Percentiles rank a stretch among this genome's conserved stretches.
These are phyloP conservation scores for Allium fistulosum DNA, from an alignment of 106 monocot species.

Conservation along the genomic window DNA sequence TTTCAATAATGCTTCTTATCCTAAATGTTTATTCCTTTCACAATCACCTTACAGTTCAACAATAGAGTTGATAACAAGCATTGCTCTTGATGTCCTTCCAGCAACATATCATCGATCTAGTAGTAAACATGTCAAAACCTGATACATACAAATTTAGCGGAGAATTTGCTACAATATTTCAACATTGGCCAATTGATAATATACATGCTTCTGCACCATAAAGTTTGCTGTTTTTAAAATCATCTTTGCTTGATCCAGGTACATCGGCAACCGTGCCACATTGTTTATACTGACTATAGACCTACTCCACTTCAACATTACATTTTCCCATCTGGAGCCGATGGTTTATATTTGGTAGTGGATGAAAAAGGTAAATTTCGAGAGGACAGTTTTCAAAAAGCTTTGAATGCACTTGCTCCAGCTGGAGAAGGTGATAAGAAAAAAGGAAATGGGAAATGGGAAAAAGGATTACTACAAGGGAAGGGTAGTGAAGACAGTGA, in stretches of 20 bases:
- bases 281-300: conserved; percentile 95
- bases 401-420: conserved; percentile 81
- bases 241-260: conserved; percentile 41
- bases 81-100: too few species aligned
- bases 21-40: too few species aligned
- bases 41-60: too few species aligned
- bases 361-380: conserved; percentile 93
- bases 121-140: too few species aligned
- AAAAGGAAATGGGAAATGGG: conserved; percentile 63
- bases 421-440: conserved; percentile 56
- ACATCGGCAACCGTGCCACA: conserved; percentile 91
- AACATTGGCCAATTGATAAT: background rate
- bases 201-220: background rate
- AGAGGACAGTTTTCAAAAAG: conserved; percentile 92
- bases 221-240: background rate
- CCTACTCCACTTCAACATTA: conserved; percentile 97
- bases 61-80: too few species aligned
- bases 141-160: too few species aligned
- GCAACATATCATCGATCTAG: too few species aligned
- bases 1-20: too few species aligned
- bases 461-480: conserved; percentile 49
- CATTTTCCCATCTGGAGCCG: conserved; percentile 88
- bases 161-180: too few species aligned
- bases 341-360: conserved; percentile 86
- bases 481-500: conserved; percentile 76